Percentiles rank a stretch among this genome's conserved stretches.
phyloP scores from a whole-genome alignment of 495 filamentous ascomycete species.

The Penicillium daleae region DNA sequence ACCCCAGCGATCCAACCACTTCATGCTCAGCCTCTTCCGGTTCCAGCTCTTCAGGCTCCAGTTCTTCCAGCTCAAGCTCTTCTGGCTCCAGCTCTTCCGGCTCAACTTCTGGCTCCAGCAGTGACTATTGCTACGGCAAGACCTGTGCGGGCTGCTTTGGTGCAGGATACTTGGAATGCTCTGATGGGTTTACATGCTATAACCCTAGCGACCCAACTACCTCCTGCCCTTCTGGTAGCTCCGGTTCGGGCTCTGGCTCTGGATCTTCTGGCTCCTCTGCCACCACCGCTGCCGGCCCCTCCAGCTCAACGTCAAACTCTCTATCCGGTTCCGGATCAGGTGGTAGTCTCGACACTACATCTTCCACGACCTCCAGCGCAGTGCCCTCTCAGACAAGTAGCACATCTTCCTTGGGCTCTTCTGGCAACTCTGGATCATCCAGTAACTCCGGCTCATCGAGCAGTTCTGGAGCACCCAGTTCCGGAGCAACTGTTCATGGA shows the following conservation, averaged over 20 bases:
- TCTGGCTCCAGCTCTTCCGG: neutral
- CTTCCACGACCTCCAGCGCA: neutral
- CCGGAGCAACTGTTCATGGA: neutral
- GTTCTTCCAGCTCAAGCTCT: neutral
- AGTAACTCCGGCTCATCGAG: neutral
- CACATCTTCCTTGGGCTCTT: neutral
- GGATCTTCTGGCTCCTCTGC: neutral
- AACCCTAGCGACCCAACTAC: neutral
- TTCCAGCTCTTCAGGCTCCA: neutral
- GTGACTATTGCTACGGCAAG: too few species aligned
- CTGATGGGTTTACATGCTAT: neutral
- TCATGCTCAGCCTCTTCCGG: neutral
- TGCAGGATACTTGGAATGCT: neutral
- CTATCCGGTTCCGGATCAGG: too few species aligned
- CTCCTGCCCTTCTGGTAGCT: neutral
- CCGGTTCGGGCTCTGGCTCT: neutral
- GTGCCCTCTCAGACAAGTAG: neutral
- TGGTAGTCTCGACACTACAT: too few species aligned
- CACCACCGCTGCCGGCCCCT: neutral
- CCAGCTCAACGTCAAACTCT: neutral
- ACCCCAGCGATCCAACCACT: constrained; percentile 1
- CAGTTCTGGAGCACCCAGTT: neutral
- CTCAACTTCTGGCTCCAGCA: too few species aligned
- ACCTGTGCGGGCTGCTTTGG: neutral
- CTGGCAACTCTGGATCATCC: neutral